These are phyloP conservation scores for Candida smagusa DNA, from an alignment of 1,139 yeast species.

Conservation along the genomic window DNA sequence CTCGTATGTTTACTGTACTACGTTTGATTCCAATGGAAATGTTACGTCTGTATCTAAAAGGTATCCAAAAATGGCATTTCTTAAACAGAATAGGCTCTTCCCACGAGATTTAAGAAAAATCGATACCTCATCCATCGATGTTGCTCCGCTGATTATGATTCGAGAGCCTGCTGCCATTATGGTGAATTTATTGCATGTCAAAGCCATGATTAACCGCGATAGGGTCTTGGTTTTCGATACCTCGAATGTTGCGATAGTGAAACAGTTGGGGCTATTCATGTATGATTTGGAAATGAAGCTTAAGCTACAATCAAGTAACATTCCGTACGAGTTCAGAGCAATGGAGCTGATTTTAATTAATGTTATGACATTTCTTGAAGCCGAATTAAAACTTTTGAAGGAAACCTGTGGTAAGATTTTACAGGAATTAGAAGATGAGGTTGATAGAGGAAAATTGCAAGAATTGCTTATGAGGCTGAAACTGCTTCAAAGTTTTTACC, in stretches of 20 bases:
- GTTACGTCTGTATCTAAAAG: slow-evolving; percentile 74
- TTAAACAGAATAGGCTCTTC: slow-evolving; percentile 69
- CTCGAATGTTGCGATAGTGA: slow-evolving; percentile 51
- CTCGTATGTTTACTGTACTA: slow-evolving; percentile 61
- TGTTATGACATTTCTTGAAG: slow-evolving; percentile 77
- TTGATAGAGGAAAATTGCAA: slow-evolving; percentile 79
- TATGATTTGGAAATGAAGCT: slow-evolving; percentile 83
- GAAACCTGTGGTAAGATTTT: slow-evolving; percentile 74
- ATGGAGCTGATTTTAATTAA: slow-evolving; percentile 83
- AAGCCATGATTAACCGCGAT: slow-evolving; percentile 81
- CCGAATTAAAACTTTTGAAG: slow-evolving; percentile 77
- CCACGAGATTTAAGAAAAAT: slow-evolving; percentile 85
- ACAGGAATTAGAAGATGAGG: slow-evolving; percentile 78
- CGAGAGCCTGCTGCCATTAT: slow-evolving; percentile 71
- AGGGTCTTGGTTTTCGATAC: slow-evolving; percentile 81
- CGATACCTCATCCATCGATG: slow-evolving; percentile 84
- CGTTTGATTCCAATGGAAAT: slow-evolving; percentile 70
- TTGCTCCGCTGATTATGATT: slow-evolving; percentile 83
- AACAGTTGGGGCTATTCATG: slow-evolving; percentile 73
- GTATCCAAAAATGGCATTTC: slow-evolving; percentile 71
- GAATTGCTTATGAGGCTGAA: slow-evolving; percentile 80
- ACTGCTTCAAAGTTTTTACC: slow-evolving; percentile 74
- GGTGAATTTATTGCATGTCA: slow-evolving; percentile 77
- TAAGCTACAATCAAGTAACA: slow-evolving; percentile 37
- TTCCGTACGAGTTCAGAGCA: slow-evolving; percentile 80